Conservation (phyloP, 2,329 filamentous ascomycete species). For the Zasmidium cellare region DNA sequence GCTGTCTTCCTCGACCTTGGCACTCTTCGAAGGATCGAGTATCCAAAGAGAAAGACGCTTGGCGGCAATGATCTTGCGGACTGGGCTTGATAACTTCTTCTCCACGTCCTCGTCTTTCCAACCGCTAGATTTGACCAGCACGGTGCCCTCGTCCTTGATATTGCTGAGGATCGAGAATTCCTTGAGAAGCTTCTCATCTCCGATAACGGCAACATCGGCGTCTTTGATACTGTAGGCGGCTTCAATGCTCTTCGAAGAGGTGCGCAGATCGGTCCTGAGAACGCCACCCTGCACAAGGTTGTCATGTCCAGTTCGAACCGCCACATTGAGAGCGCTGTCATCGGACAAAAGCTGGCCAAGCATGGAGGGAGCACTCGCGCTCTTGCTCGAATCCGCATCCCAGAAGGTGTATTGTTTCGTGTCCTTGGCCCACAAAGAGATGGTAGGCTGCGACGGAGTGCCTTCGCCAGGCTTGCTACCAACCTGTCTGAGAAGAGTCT, state of each 20-base stretch:
- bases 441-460: constrained; percentile 38
- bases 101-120: constrained; percentile 88
- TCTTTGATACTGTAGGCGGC: constrained; percentile 77
- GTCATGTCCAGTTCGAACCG: constrained; percentile 60
- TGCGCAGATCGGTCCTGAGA: constrained; percentile 80
- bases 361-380: constrained; percentile 63
- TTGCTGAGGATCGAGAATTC: constrained; percentile 66
- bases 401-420: constrained; percentile 90
- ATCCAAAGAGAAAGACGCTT: constrained; percentile 72
- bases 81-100: constrained; percentile 72
- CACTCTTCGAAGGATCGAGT: constrained; percentile 69
- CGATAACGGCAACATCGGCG: constrained; percentile 77
- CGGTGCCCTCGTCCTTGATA: constrained; percentile 40
- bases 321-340: constrained; percentile 62
- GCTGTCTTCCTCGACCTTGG: constrained; percentile 66
- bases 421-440: constrained; percentile 49
- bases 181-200: constrained; percentile 75
- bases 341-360: constrained; percentile 61
- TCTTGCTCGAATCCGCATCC: constrained; percentile 76
- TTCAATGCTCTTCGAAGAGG: constrained; percentile 78
- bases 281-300: constrained; percentile 72
- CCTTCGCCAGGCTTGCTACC: constrained; percentile 41
- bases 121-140: constrained; percentile 66
- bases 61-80: constrained; percentile 70
- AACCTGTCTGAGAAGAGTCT: constrained; percentile 49